Conservation (phyloP, 192 early-diverging fungal genomes). For the Pilaira anomala region DNA sequence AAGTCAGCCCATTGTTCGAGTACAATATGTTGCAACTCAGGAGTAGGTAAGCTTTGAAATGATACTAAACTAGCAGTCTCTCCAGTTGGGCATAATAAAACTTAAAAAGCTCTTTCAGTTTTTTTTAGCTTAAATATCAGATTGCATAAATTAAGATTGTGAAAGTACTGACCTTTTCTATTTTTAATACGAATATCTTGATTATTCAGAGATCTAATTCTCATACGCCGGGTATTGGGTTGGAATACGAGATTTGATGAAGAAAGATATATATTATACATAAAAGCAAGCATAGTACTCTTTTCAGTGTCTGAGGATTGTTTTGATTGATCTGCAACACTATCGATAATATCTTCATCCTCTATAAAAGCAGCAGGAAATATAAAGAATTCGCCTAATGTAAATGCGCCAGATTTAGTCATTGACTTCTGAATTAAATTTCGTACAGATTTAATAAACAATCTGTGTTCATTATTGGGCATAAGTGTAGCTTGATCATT, state of each 20-base stretch:
- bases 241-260: slow-evolving; percentile 24
- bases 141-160: too few species aligned
- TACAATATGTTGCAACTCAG: not conserved
- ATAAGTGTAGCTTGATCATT: not conserved
- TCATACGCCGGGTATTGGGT: slow-evolving; percentile 18
- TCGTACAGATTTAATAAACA: slow-evolving; percentile 23
- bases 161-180: slow-evolving; percentile 6
- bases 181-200: not conserved
- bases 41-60: not conserved
- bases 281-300: slow-evolving; percentile 7
- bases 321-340: slow-evolving; percentile 1
- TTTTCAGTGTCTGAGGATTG: not conserved
- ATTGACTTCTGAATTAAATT: slow-evolving; percentile 23
- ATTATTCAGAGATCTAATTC: slow-evolving; percentile 3
- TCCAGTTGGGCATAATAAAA: slow-evolving; percentile 11
- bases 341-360: not conserved
- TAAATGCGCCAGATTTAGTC: slow-evolving; percentile 11
- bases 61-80: not conserved
- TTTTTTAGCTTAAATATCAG: too few species aligned
- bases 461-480: slow-evolving; percentile 17
- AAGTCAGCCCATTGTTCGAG: slow-evolving; percentile 5
- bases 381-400: slow-evolving; percentile 24
- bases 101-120: not conserved
- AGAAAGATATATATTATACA: slow-evolving; percentile 21
- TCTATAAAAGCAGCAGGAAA: slow-evolving; percentile 1